A percentile compares a stretch with the other conserved stretches of the same genome.
Evolutionary conservation across 768 basidiomycete genomes (phyloP).

Genomic region (Hortiboletus campestris): DNA sequence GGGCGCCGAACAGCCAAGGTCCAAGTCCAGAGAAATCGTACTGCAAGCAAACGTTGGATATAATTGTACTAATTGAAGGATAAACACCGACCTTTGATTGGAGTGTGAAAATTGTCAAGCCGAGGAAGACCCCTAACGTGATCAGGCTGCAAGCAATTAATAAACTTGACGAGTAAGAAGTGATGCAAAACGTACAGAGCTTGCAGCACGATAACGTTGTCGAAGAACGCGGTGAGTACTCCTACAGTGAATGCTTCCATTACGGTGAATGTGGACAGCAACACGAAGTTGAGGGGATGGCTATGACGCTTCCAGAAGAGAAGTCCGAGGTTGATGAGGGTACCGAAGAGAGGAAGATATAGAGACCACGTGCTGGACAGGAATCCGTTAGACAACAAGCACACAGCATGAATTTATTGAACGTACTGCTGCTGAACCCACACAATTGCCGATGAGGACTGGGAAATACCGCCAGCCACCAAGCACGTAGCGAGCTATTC

Average conservation of each 20-base stretch:
- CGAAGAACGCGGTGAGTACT: conserved; percentile 74
- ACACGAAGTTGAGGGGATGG: conserved; percentile 82
- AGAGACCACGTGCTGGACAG: conserved; percentile 68
- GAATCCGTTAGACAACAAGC: neutral
- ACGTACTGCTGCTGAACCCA: conserved; percentile 76
- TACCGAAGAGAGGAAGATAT: conserved; percentile 75
- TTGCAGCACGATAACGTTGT: conserved; percentile 74
- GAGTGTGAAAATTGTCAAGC: conserved; percentile 90
- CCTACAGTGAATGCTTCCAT: conserved; percentile 92
- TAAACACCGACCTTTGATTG: conserved; percentile 72
- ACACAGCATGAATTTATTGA: neutral
- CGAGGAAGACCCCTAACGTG: conserved; percentile 90
- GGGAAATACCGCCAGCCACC: conserved; percentile 70
- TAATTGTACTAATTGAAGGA: neutral
- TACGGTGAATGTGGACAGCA: conserved; percentile 84
- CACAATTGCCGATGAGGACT: conserved; percentile 52
- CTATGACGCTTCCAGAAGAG: conserved; percentile 93
- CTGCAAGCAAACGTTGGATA: conserved; percentile 35
- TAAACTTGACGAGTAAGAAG: neutral
- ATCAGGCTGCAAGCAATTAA: conserved; percentile 55
- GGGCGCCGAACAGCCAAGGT: conserved; percentile 83
- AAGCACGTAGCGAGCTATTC: conserved; percentile 68
- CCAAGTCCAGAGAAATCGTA: conserved; percentile 95
- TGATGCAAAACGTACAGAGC: conserved; percentile 58
- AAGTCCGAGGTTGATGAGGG: conserved; percentile 73